Evolutionary conservation across 805 yeast species (phyloP).

Genomic region (Lachancea mirantina): DNA sequence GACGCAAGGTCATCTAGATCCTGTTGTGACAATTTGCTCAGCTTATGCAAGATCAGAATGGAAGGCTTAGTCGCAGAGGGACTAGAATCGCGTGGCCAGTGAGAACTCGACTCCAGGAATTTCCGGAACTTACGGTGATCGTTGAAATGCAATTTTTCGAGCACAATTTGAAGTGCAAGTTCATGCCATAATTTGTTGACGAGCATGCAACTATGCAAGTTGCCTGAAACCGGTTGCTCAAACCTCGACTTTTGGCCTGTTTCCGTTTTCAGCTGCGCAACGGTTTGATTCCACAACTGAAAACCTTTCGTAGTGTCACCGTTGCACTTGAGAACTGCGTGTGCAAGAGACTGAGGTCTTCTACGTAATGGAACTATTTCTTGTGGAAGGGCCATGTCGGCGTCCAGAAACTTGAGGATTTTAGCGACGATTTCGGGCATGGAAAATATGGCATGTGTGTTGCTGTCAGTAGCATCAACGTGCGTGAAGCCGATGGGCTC

Average conservation of each 20-base stretch:
- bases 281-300: slow-evolving; percentile 35
- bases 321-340: slow-evolving; percentile 61
- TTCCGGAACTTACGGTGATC: slow-evolving; percentile 39
- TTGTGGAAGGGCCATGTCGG: slow-evolving; percentile 48
- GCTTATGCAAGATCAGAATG: slow-evolving; percentile 60
- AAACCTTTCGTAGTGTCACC: slow-evolving; percentile 40
- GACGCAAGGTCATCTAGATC: slow-evolving; percentile 44
- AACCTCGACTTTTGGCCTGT: slow-evolving; percentile 2
- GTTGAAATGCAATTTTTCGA: slow-evolving; percentile 49
- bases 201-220: slow-evolving; percentile 52
- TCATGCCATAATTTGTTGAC: slow-evolving; percentile 65
- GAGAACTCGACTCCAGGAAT: slow-evolving; percentile 32
- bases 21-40: slow-evolving; percentile 46
- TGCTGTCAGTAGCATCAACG: background rate
- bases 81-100: slow-evolving; percentile 13
- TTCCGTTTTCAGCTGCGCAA: slow-evolving; percentile 18
- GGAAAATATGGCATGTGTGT: slow-evolving; percentile 41
- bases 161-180: slow-evolving; percentile 47
- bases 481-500: background rate
- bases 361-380: slow-evolving; percentile 57
- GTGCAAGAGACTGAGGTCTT: slow-evolving; percentile 59
- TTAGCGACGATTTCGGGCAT: slow-evolving; percentile 69
- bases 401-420: slow-evolving; percentile 57
- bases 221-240: slow-evolving; percentile 10
- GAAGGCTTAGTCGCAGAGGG: slow-evolving; percentile 27